Evolutionary conservation across 2,329 filamentous ascomycete genomes (phyloP), one percentile per base, ranked within the genome.

Genomic region (Cylindrodendrum hubeiense): DNA sequence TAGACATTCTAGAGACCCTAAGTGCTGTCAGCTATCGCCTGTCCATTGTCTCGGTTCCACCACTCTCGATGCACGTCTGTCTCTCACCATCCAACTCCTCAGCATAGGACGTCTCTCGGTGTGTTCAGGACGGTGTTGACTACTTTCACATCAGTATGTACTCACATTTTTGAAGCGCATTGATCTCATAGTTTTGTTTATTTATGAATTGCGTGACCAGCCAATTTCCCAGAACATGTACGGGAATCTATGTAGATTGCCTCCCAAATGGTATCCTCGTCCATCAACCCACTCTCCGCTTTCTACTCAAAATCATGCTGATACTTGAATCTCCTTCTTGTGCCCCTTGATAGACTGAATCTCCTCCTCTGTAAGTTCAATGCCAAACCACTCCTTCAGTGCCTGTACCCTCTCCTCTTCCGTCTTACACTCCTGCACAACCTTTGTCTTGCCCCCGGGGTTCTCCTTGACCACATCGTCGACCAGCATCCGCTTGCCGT

Each of bases 361-460:
- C 74, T 90, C 87, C 67, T 86, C 81, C 3, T 81, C 78, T 2
- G 79, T 82, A 65, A 90, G 75, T 33, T 78, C 77, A 66, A 90
- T 84, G 13, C 79, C 84, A 77, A 90, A 89, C 72, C 81, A 83
- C 66, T 83, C 80, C 55, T 79, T 80, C 67, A 90, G 71, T 12
- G 81, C 86, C 60, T 77, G 65, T n/a, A 89, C 76, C 46, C 88
- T 82, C 74, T 90, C 86, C 9, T 76, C 75, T 71, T 91, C 89
- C 0, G 67, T 85, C 69, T 76, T 75, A 63, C 87, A 83, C 46
- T 77, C 79, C 65, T 80, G 75, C 10, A 90, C 70, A 13, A 86
- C 71, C 65, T 80, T 79, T 17, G 85, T 86, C 76, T 81, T 81
- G 3, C 86, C 87, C 10, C 81, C 80, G 33, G 85, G 67, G 67